Evolutionary conservation across 192 early-diverging fungal species (phyloP).

Genomic region (Rhizophagus prolifer): DNA sequence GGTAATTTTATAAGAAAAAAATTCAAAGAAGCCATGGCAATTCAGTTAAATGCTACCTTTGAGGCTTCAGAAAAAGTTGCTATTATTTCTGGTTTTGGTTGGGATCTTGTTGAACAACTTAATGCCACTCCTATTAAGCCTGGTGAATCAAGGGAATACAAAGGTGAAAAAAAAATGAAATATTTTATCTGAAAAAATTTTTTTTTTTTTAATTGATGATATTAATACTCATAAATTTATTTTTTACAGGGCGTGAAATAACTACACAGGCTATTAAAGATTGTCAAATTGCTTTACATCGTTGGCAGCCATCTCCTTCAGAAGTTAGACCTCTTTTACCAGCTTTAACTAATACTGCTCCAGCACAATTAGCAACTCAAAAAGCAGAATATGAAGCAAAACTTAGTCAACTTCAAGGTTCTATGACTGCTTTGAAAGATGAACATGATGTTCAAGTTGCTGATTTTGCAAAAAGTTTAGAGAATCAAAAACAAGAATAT

Average conservation of each 20-base stretch:
- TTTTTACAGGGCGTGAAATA: background rate
- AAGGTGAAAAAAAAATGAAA: background rate
- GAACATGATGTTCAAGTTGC: background rate
- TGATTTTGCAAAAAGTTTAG: background rate
- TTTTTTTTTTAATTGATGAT: background rate
- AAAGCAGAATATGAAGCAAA: slow-evolving; percentile 32
- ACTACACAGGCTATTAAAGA: slow-evolving; percentile 22
- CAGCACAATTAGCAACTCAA: slow-evolving; percentile 24
- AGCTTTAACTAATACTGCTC: slow-evolving; percentile 25
- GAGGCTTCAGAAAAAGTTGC: slow-evolving; percentile 44
- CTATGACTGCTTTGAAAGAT: slow-evolving; percentile 11
- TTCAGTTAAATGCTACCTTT: slow-evolving; percentile 41
- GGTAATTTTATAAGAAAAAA: slow-evolving; percentile 38
- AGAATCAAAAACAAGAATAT: slow-evolving; percentile 13
- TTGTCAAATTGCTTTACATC: slow-evolving; percentile 26
- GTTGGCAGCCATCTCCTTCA: slow-evolving; percentile 19
- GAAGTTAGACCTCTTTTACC: slow-evolving; percentile 22
- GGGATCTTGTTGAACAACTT: slow-evolving; percentile 20
- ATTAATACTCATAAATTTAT: background rate
- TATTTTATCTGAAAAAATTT: too few species aligned
- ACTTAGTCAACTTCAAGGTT: background rate
- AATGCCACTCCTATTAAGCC: background rate
- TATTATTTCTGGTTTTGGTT: slow-evolving; percentile 42
- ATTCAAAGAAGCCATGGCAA: slow-evolving; percentile 37
- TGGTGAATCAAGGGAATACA: slow-evolving; percentile 7